Evolutionary conservation across 2,329 filamentous ascomycete genomes (phyloP).

Genomic region (Xylariaceae sp.): DNA sequence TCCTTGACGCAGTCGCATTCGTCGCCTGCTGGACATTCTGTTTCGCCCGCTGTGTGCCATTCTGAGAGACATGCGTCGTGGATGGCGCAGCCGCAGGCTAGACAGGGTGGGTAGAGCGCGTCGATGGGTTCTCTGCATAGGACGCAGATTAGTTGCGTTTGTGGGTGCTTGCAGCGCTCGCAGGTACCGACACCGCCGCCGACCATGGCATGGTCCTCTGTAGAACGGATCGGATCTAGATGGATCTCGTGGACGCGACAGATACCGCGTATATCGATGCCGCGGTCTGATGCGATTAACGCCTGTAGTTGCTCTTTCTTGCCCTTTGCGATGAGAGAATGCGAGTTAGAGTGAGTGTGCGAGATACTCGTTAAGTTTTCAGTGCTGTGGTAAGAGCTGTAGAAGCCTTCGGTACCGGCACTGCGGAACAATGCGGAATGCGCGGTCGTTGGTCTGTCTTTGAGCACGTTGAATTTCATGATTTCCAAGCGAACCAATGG

Average conservation of each 20-base stretch:
- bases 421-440: constrained; percentile 24
- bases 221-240: constrained; percentile 54
- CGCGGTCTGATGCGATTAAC: constrained; percentile 48
- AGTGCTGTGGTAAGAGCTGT: constrained; percentile 35
- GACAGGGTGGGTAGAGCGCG: constrained; percentile 55
- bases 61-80: constrained; percentile 55
- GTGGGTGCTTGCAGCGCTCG: constrained; percentile 47
- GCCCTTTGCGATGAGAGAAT: constrained; percentile 51
- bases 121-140: constrained; percentile 58
- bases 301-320: constrained; percentile 50
- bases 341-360: constrained; percentile 35
- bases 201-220: constrained; percentile 38
- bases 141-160: constrained; percentile 56
- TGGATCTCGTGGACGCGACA: constrained; percentile 59
- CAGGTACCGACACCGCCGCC: constrained; percentile 39
- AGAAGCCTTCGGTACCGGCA: constrained; percentile 31
- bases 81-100: constrained; percentile 57
- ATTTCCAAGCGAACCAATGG: constrained; percentile 61
- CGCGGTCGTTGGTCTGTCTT: constrained; percentile 38
- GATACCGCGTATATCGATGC: constrained; percentile 58
- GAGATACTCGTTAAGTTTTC: constrained; percentile 33
- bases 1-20: constrained; percentile 58
- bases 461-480: constrained; percentile 62
- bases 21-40: constrained; percentile 56
- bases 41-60: constrained; percentile 54